These are phyloP conservation scores for Fusarium lyarnte DNA, from an alignment of 2,329 filamentous ascomycete genomes.

Conservation along the genomic window DNA sequence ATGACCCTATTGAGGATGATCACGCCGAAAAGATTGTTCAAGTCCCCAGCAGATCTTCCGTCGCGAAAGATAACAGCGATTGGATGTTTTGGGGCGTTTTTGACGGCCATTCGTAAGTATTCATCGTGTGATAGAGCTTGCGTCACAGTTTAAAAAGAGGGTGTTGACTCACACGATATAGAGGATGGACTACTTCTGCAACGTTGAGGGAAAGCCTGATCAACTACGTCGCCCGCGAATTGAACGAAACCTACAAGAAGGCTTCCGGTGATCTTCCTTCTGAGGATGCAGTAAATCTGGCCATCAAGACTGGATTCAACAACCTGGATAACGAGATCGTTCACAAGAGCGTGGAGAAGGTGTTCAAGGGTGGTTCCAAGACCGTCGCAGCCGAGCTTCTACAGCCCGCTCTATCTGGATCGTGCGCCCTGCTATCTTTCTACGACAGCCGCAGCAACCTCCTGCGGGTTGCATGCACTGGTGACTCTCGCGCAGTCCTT, in stretches of 20 bases:
- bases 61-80: constrained; percentile 70
- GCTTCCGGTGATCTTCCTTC: constrained; percentile 71
- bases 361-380: constrained; percentile 88
- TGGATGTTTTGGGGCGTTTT: constrained; percentile 99
- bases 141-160: background rate
- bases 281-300: constrained; percentile 83
- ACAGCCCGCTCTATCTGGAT: constrained; percentile 94
- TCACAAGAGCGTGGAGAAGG: constrained; percentile 89
- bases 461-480: constrained; percentile 92
- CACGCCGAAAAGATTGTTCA: constrained; percentile 98
- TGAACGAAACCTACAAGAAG: constrained; percentile 90
- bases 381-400: constrained; percentile 90
- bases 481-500: constrained; percentile 94
- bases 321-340: constrained; percentile 94
- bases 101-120: constrained; percentile 87
- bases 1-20: constrained; percentile 98
- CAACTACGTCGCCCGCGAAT: constrained; percentile 88
- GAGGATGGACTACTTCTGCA: constrained; percentile 97
- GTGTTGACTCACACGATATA: constrained; percentile 49
- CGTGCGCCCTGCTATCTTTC: constrained; percentile 94
- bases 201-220: constrained; percentile 94
- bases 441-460: constrained; percentile 90
- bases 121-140: background rate
- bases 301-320: constrained; percentile 92
- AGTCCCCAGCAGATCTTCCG: constrained; percentile 69